Percentiles rank a stretch among this genome's conserved stretches.
These are phyloP conservation scores for Suillus cothurnatus DNA, from an alignment of 768 basidiomycete genomes.

Conservation along the genomic window DNA sequence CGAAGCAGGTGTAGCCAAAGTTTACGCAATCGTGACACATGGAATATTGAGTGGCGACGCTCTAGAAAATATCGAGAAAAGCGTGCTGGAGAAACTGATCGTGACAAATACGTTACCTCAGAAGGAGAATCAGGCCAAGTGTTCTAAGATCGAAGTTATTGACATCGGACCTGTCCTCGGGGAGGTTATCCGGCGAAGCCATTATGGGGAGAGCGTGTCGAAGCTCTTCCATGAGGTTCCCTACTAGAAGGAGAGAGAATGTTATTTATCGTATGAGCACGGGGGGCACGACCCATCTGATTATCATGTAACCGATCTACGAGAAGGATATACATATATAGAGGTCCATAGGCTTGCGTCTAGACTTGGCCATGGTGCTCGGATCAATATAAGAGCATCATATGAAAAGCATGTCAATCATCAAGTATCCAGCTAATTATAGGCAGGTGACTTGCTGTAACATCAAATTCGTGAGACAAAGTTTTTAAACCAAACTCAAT, in stretches of 20 bases:
- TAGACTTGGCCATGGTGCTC: neutral
- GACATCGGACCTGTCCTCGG: constrained; percentile 95
- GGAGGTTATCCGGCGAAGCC: constrained; percentile 93
- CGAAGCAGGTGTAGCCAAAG: constrained; percentile 84
- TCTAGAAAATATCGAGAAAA: constrained; percentile 68
- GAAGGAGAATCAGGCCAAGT: constrained; percentile 65
- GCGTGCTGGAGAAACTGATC: constrained; percentile 88
- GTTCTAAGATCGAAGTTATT: constrained; percentile 87
- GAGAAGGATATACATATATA: neutral
- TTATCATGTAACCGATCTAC: neutral
- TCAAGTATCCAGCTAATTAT: neutral
- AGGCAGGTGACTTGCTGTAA: neutral
- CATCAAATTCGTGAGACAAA: constrained; percentile 7
- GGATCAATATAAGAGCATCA: constrained; percentile 1
- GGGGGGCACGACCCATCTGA: neutral
- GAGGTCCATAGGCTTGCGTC: neutral
- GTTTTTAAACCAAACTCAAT: constrained; percentile 1
- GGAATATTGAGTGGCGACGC: constrained; percentile 94
- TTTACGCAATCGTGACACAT: constrained; percentile 94
- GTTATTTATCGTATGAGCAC: neutral
- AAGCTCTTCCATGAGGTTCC: constrained; percentile 90
- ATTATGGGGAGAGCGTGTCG: constrained; percentile 95
- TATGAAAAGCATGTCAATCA: constrained; percentile 3
- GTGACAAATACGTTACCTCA: constrained; percentile 99
- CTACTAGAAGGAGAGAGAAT: constrained; percentile 49